Evolutionary conservation across 139 green algal genomes (phyloP).

Genomic region (Mychonastes homosphaera): DNA sequence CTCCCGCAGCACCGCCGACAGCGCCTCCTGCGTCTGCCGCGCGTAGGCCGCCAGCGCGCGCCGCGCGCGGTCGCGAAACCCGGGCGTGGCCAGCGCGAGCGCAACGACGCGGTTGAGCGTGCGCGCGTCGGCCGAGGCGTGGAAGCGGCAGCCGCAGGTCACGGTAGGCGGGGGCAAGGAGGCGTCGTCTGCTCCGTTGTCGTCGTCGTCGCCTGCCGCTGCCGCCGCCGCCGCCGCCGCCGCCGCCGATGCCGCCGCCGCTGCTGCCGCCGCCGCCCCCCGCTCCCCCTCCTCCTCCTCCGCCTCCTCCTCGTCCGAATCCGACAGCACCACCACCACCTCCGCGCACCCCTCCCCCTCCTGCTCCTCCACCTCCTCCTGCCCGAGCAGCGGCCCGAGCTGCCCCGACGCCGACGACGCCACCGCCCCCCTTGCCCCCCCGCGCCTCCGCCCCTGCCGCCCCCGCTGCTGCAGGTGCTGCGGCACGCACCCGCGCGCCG

Average conservation of each 20-base stretch:
- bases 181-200: too few species aligned
- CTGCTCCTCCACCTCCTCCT: too few species aligned
- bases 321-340: too few species aligned
- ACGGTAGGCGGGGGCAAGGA: too few species aligned
- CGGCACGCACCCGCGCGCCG: too few species aligned
- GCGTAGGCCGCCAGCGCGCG: slow-evolving; percentile 14
- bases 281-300: too few species aligned
- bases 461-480: too few species aligned
- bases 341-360: too few species aligned
- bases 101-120: slow-evolving; percentile 20
- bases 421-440: background rate
- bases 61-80: slow-evolving; percentile 22
- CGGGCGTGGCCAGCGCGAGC: slow-evolving; percentile 10
- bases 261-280: too few species aligned
- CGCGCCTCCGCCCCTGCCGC: too few species aligned
- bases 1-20: slow-evolving; percentile 10
- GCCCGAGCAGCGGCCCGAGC: too few species aligned
- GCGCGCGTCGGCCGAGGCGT: slow-evolving; percentile 8
- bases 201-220: background rate
- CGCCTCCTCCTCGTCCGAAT: too few species aligned
- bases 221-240: background rate
- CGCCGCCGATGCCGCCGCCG: background rate
- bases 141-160: slow-evolving; percentile 20
- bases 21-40: slow-evolving; percentile 5
- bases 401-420: background rate